These are phyloP conservation scores for Linaria vulgaris DNA, from an alignment of 257 asterid genomes.

Conservation along the genomic window DNA sequence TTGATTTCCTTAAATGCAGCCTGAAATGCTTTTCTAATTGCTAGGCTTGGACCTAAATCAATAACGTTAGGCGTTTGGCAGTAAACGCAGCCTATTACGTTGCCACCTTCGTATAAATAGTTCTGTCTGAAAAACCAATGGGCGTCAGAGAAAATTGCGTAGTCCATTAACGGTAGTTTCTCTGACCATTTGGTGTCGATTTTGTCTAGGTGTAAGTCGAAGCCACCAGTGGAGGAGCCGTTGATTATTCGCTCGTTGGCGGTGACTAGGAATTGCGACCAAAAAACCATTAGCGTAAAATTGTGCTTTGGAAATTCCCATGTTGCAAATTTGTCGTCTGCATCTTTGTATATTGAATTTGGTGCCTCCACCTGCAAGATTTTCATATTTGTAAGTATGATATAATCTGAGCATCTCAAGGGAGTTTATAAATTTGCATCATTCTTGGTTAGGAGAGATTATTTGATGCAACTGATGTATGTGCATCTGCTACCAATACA, in stretches of 20 bases:
- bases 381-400: too few species aligned
- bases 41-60: conserved; percentile 33
- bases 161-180: conserved; percentile 38
- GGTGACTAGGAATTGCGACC: conserved; percentile 46
- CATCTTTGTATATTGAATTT: conserved; percentile 32
- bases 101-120: conserved; percentile 34
- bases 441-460: too few species aligned
- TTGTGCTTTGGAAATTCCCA: conserved; percentile 43
- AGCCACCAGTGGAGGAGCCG: conserved; percentile 40
- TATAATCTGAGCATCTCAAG: too few species aligned
- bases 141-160: conserved; percentile 44
- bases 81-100: conserved; percentile 42
- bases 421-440: background rate
- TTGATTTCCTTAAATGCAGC: conserved; percentile 39
- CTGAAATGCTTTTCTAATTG: conserved; percentile 37
- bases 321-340: conserved; percentile 32
- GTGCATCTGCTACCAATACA: too few species aligned
- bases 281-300: conserved; percentile 40
- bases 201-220: conserved; percentile 42
- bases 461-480: too few species aligned
- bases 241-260: conserved; percentile 35
- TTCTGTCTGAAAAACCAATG: conserved; percentile 49
- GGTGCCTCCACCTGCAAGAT: conserved; percentile 47
- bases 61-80: conserved; percentile 35
- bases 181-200: conserved; percentile 37